Conservation (phyloP, 140 eudicot species). For the Erigeron philadelphicus region DNA sequence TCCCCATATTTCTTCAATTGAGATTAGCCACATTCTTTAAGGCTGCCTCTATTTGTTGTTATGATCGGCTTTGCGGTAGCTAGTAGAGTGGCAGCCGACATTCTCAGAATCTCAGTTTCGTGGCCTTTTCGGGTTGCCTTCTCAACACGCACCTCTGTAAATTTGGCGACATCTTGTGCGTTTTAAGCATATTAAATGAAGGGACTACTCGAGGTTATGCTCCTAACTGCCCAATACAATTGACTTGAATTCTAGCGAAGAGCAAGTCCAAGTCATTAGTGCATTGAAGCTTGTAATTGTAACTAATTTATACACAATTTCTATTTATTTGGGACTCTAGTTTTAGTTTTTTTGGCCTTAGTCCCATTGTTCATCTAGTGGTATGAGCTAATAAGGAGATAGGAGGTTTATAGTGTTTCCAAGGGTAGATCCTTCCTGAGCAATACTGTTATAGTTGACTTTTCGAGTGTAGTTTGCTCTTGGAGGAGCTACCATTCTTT, state of each 20-base stretch:
- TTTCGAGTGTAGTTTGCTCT: not conserved
- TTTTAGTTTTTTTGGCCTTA: conserved; percentile 10
- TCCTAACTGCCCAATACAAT: not conserved
- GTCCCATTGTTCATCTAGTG: conserved; percentile 23
- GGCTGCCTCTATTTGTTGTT: conserved; percentile 26
- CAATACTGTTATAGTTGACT: conserved; percentile 5
- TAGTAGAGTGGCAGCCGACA: not conserved
- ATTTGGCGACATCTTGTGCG: conserved; percentile 26
- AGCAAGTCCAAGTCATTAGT: conserved; percentile 10
- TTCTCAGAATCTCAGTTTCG: not conserved
- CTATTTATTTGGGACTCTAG: conserved; percentile 25
- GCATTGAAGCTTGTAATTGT: conserved; percentile 1
- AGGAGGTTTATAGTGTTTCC: conserved; percentile 20
- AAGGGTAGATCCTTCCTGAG: not conserved
- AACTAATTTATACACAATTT: conserved; percentile 23
- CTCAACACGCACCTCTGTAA: conserved; percentile 28
- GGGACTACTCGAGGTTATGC: conserved; percentile 6
- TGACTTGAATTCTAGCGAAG: not conserved
- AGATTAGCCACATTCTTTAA: conserved; percentile 24
- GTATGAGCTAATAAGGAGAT: conserved; percentile 32
- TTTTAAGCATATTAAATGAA: conserved; percentile 10
- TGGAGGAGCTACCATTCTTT: conserved; percentile 14
- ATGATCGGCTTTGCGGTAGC: conserved; percentile 14
- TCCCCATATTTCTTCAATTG: conserved; percentile 85
- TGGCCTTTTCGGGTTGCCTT: conserved; percentile 4